Conservation (phyloP, 441 rosid genomes). For the Melastoma candidum region DNA sequence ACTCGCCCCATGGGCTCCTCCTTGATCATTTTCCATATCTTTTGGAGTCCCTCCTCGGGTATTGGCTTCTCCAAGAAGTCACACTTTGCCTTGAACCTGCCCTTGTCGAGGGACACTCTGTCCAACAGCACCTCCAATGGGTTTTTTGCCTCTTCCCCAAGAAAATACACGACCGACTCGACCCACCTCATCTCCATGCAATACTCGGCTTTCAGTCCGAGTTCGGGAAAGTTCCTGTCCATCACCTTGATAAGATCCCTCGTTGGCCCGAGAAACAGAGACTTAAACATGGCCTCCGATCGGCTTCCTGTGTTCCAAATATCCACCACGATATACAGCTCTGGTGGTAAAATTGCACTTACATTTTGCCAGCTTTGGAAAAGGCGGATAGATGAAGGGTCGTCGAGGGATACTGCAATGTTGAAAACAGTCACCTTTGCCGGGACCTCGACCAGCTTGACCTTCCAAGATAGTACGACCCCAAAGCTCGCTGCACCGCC, state of each 20-base stretch:
- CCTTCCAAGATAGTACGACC: no score
- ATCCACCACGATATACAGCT: conserved; percentile 6
- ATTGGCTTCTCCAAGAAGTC: conserved; percentile 6
- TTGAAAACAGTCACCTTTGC: no score
- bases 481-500: no score
- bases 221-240: conserved; percentile 8
- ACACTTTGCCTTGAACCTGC: conserved; percentile 12
- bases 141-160: neutral
- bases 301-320: neutral
- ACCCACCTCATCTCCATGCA: conserved; percentile 14
- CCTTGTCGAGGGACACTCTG: conserved; percentile 10
- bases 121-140: conserved; percentile 4
- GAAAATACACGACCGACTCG: conserved; percentile 8
- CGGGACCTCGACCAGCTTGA: no score
- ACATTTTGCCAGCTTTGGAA: conserved; percentile 11
- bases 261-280: conserved; percentile 6
- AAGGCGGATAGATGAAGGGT: neutral
- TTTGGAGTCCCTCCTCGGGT: conserved; percentile 1
- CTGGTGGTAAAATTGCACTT: neutral
- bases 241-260: conserved; percentile 2
- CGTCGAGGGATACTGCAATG: no score
- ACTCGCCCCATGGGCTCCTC: neutral
- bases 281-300: neutral
- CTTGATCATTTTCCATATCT: conserved; percentile 6
- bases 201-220: conserved; percentile 5